These are phyloP conservation scores for Globisporangium canariense DNA, from an alignment of 352 stramenopile species.

Conservation along the genomic window DNA sequence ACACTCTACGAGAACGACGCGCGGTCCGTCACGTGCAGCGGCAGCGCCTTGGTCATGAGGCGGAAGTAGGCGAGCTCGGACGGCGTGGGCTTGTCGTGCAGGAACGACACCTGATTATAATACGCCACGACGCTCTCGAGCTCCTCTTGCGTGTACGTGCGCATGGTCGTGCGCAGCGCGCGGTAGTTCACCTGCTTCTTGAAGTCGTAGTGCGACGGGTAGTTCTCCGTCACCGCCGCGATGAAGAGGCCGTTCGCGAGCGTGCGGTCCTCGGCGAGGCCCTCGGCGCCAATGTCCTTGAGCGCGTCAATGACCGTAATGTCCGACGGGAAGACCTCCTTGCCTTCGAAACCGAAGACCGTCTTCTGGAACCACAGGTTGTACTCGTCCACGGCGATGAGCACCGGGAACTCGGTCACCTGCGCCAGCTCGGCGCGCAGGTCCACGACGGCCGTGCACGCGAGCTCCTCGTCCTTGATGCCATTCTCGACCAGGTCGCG, in stretches of 20 bases:
- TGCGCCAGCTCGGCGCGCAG: conserved; percentile 72
- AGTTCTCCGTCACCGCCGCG: conserved; percentile 82
- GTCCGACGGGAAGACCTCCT: conserved; percentile 64
- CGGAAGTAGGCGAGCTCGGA: conserved; percentile 78
- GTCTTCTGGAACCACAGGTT: conserved; percentile 86
- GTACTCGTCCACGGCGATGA: conserved; percentile 88
- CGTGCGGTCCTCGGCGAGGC: conserved; percentile 54
- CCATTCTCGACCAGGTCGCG: conserved; percentile 76
- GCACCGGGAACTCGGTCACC: conserved; percentile 80
- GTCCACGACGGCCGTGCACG: conserved; percentile 77
- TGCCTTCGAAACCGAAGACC: conserved; percentile 83
- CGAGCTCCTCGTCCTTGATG: conserved; percentile 79
- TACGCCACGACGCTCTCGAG: conserved; percentile 73
- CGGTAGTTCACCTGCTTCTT: conserved; percentile 84
- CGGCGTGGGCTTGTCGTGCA: conserved; percentile 57
- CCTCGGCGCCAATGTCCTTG: conserved; percentile 61
- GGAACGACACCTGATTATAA: conserved; percentile 68
- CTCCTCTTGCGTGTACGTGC: conserved; percentile 75
- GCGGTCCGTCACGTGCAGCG: conserved; percentile 77
- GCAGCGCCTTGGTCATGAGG: conserved; percentile 84
- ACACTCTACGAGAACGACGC: conserved; percentile 73
- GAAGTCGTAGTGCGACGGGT: conserved; percentile 69
- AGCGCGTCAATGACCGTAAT: conserved; percentile 82
- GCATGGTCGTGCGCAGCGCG: conserved; percentile 69
- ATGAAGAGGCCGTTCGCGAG: conserved; percentile 82